These are phyloP conservation scores for Syzygium grande DNA, from an alignment of 345 rosid species.

Conservation along the genomic window DNA sequence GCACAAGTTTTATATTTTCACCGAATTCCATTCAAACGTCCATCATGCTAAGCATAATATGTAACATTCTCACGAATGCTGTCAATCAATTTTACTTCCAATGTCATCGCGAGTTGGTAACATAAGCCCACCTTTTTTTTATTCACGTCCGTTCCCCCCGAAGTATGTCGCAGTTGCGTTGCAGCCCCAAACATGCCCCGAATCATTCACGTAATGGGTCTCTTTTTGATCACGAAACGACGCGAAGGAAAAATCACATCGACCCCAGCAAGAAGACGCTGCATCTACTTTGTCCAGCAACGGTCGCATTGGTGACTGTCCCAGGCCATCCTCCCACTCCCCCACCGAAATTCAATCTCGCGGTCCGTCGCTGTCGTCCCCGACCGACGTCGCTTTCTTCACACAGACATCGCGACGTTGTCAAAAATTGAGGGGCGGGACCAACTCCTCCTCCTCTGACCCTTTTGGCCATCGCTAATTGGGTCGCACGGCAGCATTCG, in stretches of 20 bases:
- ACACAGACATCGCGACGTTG: background rate
- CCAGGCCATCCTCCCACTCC: background rate
- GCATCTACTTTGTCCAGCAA: background rate
- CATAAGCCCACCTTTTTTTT: background rate
- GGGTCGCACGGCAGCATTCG: background rate
- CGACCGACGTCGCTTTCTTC: background rate
- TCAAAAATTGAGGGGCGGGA: background rate
- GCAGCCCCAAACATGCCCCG: background rate
- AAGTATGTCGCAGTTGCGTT: background rate
- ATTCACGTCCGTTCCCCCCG: background rate
- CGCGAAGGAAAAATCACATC: background rate
- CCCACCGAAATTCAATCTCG: background rate
- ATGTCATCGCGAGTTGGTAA: background rate
- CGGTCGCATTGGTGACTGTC: background rate
- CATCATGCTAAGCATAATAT: background rate
- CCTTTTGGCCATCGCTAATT: background rate
- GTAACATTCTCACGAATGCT: background rate
- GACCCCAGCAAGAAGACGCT: background rate
- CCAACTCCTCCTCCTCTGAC: background rate
- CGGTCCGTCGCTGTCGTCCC: background rate
- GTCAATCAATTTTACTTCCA: background rate
- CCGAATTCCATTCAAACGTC: background rate
- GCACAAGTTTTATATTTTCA: rapidly evolving
- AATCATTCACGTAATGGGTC: background rate
- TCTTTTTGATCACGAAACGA: background rate